Evolutionary conservation across 768 basidiomycete genomes (phyloP), one percentile per base, ranked within the genome.

Genomic region (Pisolithus tinctorius): DNA sequence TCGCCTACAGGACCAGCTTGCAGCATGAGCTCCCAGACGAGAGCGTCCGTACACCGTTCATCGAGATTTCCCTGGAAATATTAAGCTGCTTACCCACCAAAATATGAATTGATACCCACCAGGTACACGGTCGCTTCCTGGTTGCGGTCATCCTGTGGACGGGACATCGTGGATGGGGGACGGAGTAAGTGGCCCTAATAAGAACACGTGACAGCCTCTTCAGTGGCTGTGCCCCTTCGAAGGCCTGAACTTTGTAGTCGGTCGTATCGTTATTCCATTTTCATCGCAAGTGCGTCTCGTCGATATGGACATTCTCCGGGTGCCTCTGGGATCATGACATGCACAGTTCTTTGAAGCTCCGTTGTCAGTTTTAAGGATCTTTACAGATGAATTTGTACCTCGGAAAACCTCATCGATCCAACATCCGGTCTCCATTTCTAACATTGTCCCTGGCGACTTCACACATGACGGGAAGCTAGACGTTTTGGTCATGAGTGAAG

Each of bases 1-100:
- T 63, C 61, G 94, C 95, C 93, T 46, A 97, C 93, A 57, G 95
- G 95, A 7, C 95, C 95, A n/a, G 95, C 94, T 72, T 98, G 95
- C 37, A 99, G 69, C 95, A 99, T 98, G 44, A 99, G 72, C 74
- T 98, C 95, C 95, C 95, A 98, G 49, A 98, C 76, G 50, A 98
- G 76, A 30, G 94, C 91, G 67, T 98, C 95, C 9, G 88, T 80
- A 62, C 89, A 93, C 51, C 93, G 80, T 69, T 98, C 96, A 66
- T 98, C 95, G 27, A 99, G 80, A 66, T 99, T 98, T 46, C 95
- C 95, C 95, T 97, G 54, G 53, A 40, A 53, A 51, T 27, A 55
- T 55, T 17, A 55, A 27, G 17, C 7, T 41, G 6, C 7, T 6
- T 0, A 8, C 17, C 8, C n/a, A 2, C 2, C 4, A 23, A 40